Base-by-base conservation (phyloP, 1,284 basidiomycete species). In the Calocybe gambosa region DNA sequence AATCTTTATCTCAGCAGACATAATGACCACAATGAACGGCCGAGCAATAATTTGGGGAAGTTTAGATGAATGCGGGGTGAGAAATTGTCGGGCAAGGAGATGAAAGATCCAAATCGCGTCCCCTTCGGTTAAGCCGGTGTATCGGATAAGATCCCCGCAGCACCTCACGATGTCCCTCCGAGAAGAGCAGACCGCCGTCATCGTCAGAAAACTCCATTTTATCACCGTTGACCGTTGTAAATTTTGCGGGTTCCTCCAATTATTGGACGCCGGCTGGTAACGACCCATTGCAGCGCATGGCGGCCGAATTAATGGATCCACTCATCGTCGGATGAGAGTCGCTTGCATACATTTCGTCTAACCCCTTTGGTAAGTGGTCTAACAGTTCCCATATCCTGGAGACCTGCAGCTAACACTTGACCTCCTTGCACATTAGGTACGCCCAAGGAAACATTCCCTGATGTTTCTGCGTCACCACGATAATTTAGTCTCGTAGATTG, bases 101-200 rank as follows among this genome's bases (percentile, higher is more conserved):
- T 49, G 47, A 12, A 49, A 33, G 10, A 49, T 39, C 12, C 29
- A 20, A 26, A 49, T 28, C 19, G 36, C 40, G 23, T 49, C 47
- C 1, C 47, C 47, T 19, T 48, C 42, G 25, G 34, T 23, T 19
- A 45, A 16, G 20, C 47, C 47, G 15, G 33, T 39, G 16, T 49
- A 49, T 6, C 34, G 36, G 13, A 44, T 39, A 36, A 49, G 47
- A 36, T 49, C 42, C 15, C 47, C 47, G 25, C 47, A 49, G 6
- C 37, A 42, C 4, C 44, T 39, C 23, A 49, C 47, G 15, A 49
- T 45, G 29, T 49, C 47, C 43, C 38, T 39, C 2, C 42, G 42
- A 36, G 47, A 49, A 49, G 9, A 49, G 18, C 12, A 38, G 36
- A 5, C 34, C 42, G 19, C 42, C 47, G n/a, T 21, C 40, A 2